Evolutionary conservation across 345 rosid genomes (phyloP).

Genomic region (Acer negundo): DNA sequence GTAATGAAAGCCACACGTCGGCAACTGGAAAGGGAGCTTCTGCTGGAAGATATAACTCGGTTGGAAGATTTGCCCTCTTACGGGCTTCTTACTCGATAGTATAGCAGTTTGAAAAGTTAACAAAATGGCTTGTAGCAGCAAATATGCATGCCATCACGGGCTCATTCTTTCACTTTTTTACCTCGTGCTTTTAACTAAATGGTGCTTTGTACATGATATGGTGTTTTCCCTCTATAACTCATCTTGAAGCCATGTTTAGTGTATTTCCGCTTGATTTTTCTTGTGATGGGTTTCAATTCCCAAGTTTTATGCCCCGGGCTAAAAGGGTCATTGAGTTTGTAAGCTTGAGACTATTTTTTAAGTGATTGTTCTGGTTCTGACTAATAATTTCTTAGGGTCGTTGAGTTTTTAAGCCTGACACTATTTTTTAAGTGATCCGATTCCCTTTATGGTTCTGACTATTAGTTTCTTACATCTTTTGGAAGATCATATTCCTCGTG

Average conservation of each 20-base stretch:
- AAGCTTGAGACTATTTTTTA: conserved; percentile 9
- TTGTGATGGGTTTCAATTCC: conserved; percentile 5
- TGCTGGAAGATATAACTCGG: conserved; percentile 63
- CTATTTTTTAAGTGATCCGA: not conserved
- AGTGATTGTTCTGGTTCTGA: not conserved
- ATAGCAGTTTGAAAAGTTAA: conserved; percentile 21
- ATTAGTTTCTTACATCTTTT: not conserved
- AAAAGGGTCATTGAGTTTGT: not conserved
- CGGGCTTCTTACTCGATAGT: conserved; percentile 56
- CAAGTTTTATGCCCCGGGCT: conserved; percentile 12
- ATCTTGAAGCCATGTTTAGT: conserved; percentile 2
- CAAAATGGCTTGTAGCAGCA: conserved; percentile 30
- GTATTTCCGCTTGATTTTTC: conserved; percentile 13
- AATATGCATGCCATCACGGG: conserved; percentile 16
- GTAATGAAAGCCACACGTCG: conserved; percentile 87
- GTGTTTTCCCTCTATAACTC: not conserved
- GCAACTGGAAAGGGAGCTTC: conserved; percentile 89
- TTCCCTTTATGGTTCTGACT: too few species aligned
- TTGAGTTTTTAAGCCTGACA: conserved; percentile 16
- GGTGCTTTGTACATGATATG: conserved; percentile 25
- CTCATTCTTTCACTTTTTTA: not conserved
- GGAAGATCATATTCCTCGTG: not conserved
- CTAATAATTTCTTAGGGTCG: too few species aligned
- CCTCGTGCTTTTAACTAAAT: conserved; percentile 19
- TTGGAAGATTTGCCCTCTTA: conserved; percentile 87